These are phyloP conservation scores for Gypsophila paniculata DNA, from an alignment of 179 eudicot genomes.

Conservation along the genomic window DNA sequence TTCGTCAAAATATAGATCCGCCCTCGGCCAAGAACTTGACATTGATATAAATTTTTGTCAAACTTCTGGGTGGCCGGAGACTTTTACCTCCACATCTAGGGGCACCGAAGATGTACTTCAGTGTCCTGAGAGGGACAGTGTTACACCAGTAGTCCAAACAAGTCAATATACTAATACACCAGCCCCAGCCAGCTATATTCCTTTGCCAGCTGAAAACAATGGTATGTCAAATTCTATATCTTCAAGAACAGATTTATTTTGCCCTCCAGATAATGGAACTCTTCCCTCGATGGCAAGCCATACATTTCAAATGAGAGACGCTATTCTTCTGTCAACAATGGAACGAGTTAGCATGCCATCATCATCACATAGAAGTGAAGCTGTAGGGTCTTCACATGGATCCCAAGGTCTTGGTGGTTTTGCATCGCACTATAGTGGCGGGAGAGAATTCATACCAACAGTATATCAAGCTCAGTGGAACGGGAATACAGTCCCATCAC, in stretches of 20 bases:
- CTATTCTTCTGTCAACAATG: background rate
- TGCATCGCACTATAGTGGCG: background rate
- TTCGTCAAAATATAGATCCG: constrained; percentile 6
- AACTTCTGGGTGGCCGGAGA: constrained; percentile 3
- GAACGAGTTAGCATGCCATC: constrained; percentile 3
- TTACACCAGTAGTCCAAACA: background rate
- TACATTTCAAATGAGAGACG: constrained; percentile 4
- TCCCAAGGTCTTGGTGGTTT: constrained; percentile 8
- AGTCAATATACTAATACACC: background rate
- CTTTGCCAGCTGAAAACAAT: background rate
- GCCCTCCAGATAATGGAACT: background rate
- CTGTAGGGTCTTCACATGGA: background rate
- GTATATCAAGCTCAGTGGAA: constrained; percentile 12
- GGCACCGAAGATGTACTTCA: background rate
- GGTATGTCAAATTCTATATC: background rate
- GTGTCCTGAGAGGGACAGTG: constrained; percentile 9
- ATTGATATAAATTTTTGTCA: constrained; percentile 8
- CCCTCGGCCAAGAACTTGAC: constrained; percentile 7
- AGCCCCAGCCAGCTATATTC: background rate
- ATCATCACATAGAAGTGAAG: constrained; percentile 10
- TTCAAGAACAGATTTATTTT: background rate
- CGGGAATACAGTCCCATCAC: background rate
- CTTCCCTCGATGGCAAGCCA: background rate
- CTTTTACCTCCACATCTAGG: constrained; percentile 7
- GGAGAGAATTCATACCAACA: background rate